Evolutionary conservation across 306 rosid species (phyloP).

Genomic region (Mimosa bimucronata): DNA sequence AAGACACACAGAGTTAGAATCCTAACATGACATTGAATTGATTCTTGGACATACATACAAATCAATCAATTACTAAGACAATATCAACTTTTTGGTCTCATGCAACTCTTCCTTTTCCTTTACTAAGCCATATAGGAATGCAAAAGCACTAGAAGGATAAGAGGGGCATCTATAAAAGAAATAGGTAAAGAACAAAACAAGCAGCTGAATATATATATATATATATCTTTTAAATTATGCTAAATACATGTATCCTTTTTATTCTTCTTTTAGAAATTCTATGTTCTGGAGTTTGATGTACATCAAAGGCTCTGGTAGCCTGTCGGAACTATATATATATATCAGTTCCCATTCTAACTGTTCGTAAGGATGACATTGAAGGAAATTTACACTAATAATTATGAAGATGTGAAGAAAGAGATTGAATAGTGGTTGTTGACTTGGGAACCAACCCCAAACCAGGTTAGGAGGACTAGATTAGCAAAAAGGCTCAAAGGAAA

Average conservation of each 20-base stretch:
- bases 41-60: neutral
- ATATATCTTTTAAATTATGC: neutral
- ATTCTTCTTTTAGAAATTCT: neutral
- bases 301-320: neutral
- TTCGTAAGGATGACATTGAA: slow-evolving; percentile 1
- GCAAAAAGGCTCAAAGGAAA: neutral
- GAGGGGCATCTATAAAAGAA: neutral
- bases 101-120: neutral
- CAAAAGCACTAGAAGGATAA: neutral
- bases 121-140: neutral
- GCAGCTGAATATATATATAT: neutral
- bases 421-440: neutral
- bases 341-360: slow-evolving; percentile 2
- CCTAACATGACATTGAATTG: neutral
- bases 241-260: neutral
- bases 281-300: neutral
- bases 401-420: slow-evolving; percentile 4
- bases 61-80: neutral
- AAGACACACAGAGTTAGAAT: neutral
- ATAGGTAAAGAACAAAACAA: neutral
- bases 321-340: neutral
- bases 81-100: too few relatives aligned
- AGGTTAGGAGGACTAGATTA: neutral
- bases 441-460: neutral
- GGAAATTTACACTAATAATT: slow-evolving; percentile 3